A percentile compares a stretch with the other conserved stretches of the same genome.
Conservation (phyloP, 495 filamentous ascomycete species). For the Podospora appendiculata region DNA sequence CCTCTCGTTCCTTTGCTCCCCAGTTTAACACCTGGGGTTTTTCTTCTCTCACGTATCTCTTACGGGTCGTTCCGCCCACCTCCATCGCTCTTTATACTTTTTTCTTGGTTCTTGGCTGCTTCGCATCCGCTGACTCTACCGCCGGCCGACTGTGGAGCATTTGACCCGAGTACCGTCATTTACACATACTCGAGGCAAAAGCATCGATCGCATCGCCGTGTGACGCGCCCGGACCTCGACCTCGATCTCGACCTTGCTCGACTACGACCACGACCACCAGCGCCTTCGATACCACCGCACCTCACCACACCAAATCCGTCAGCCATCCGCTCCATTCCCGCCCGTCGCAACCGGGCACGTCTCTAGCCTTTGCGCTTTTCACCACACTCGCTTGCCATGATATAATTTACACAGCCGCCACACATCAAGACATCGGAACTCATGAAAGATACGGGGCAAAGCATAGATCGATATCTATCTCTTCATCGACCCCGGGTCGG, state of each 20-base stretch:
- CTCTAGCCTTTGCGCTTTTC: background rate
- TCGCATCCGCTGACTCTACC: no score
- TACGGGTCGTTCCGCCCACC: no score
- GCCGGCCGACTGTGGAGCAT: no score
- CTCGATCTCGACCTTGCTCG: background rate
- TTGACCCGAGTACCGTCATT: no score
- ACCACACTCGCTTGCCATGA: conserved; percentile 4
- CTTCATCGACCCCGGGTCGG: background rate
- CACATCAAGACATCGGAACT: background rate
- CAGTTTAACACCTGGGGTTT: no score
- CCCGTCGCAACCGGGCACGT: background rate
- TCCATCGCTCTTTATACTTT: no score
- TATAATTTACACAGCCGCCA: conserved; percentile 1
- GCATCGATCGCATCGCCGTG: conserved; percentile 1
- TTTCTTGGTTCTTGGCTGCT: no score
- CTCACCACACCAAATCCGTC: background rate
- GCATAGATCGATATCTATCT: no score
- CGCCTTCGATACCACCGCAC: background rate
- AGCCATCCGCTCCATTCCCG: background rate
- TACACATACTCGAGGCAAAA: background rate
- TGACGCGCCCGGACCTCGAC: conserved; percentile 20
- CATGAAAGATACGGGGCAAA: background rate
- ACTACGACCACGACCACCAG: no score
- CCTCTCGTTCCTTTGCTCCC: no score
- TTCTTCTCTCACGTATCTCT: no score